Conservation (phyloP, 306 rosid genomes). For the Hippophae rhamnoides region DNA sequence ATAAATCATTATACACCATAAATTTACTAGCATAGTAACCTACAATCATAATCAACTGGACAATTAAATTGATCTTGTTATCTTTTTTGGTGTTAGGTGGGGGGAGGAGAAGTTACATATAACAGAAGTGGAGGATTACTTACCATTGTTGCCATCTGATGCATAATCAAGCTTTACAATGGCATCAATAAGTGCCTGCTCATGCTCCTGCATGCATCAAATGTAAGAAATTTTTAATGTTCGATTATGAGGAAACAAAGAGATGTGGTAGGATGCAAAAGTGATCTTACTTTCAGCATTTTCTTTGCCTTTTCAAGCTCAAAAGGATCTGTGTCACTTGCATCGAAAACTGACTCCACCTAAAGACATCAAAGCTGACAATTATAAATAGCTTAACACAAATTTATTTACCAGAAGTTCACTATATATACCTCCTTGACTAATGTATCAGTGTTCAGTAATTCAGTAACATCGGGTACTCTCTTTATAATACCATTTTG, state of each 20-base stretch:
- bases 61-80: not conserved
- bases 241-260: too few species aligned
- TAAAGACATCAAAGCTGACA: constrained; percentile 13
- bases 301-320: too few species aligned
- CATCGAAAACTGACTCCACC: constrained; percentile 67
- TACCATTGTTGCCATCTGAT: constrained; percentile 89
- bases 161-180: too few species aligned
- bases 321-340: constrained; percentile 52
- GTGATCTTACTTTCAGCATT: too few species aligned
- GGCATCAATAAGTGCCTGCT: too few species aligned
- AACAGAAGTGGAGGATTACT: constrained; percentile 33
- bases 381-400: not conserved
- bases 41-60: too few species aligned
- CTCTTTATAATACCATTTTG: constrained; percentile 65
- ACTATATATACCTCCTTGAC: constrained; percentile 68
- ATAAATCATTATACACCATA: too few species aligned
- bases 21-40: too few species aligned
- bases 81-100: not conserved
- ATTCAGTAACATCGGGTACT: constrained; percentile 58
- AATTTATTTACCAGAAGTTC: constrained; percentile 13
- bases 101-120: too few species aligned
- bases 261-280: too few species aligned
- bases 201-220: too few species aligned
- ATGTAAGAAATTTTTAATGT: too few species aligned
- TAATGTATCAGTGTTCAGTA: constrained; percentile 61